Percentiles rank a stretch among this genome's conserved stretches.
Conservation (phyloP, 1,284 basidiomycete species). For the Cryptococcus sp. region DNA sequence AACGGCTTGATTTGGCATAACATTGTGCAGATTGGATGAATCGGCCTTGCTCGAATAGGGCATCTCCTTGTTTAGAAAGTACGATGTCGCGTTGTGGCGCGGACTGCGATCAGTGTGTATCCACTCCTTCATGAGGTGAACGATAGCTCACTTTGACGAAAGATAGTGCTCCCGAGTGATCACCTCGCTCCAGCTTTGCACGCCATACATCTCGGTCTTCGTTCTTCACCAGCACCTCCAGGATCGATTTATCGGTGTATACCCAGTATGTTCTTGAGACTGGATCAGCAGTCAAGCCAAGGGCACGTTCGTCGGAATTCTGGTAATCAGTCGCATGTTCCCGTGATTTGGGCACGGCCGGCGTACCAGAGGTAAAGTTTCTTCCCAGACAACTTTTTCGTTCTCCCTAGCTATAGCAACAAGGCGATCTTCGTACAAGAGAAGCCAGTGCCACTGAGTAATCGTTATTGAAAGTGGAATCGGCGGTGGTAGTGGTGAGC, state of each 20-base stretch:
- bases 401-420: constrained; percentile 75
- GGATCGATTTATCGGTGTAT: constrained; percentile 82
- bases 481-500: constrained; percentile 49
- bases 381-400: constrained; percentile 78
- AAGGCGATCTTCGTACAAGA: constrained; percentile 77
- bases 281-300: constrained; percentile 74
- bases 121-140: not conserved
- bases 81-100: constrained; percentile 79
- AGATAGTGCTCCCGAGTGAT: constrained; percentile 71
- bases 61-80: constrained; percentile 76
- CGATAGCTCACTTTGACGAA: constrained; percentile 65
- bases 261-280: constrained; percentile 91
- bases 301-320: constrained; percentile 66
- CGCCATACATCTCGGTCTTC: constrained; percentile 95
- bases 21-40: constrained; percentile 89
- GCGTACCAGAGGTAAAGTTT: constrained; percentile 70
- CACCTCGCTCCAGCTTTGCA: constrained; percentile 73
- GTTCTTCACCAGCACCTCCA: constrained; percentile 79
- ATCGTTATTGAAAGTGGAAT: constrained; percentile 64
- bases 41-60: constrained; percentile 73
- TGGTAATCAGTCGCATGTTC: constrained; percentile 34
- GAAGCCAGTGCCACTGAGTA: constrained; percentile 88
- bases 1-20: constrained; percentile 80
- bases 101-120: constrained; percentile 53
- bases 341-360: not conserved